Evolutionary conservation across 257 asterid genomes (phyloP), one percentile per base, ranked within the genome.

Genomic region (Thymus mandschuricus): DNA sequence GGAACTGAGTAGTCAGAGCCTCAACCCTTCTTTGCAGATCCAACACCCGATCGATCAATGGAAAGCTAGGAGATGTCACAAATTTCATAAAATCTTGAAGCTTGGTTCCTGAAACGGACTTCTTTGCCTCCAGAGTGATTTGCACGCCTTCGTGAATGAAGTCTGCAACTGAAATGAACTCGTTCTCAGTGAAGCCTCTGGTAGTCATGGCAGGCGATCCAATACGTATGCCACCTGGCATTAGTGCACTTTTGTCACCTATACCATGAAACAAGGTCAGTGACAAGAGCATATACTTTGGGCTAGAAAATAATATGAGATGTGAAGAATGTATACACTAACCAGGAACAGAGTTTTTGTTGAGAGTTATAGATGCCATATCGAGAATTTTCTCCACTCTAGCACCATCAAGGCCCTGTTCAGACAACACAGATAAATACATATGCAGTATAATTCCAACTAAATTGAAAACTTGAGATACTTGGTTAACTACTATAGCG

Each of bases 161-260:
- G 76, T 91, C 95, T 45, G 97, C 98, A 60, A 85, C 85, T 34
- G 81, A 34, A 40, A 79, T 60, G 50, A 94, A 94, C 35, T 94
- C 99, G 5, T 67, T 73, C 73, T 91, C 97, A 1, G 77, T 61
- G 44, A 94, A 92, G 77, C 97, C 95, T 84, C 98, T 64, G 15
- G 98, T 88, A 33, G 98, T 95, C 99, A 95, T 89, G 44, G 97
- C 99, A 50, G 98, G 98, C 5, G 98, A 70, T 10, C 99, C 99
- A 31, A 92, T 84, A 31, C 97, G 96, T 64, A 95, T 89, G 66
- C 99, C 99, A 73, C 98, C 97, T 1, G 98, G 99, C 41, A 89
- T 89, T 48, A 92, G 74, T 45, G 99, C 97, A 51, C 97, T 95
- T 80, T 87, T 95, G 80, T 95, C 99, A 35, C 98, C 98, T 94